A percentile compares a stretch with the other conserved stretches of the same genome.
These are phyloP conservation scores for Raddia distichophylla DNA, from an alignment of 176 grass and related monocot species.

Conservation along the genomic window DNA sequence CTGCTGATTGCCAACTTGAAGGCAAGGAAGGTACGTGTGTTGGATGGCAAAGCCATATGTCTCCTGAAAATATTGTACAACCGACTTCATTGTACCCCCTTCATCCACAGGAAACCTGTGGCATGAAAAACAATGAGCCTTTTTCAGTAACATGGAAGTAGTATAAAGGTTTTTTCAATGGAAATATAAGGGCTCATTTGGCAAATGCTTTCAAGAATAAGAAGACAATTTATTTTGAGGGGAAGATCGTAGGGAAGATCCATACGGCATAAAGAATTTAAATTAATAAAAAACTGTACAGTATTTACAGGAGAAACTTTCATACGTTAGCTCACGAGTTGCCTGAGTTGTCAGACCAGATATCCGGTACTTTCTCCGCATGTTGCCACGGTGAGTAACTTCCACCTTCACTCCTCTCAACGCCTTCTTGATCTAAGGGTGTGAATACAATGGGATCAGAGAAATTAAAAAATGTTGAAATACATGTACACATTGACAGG, in stretches of 20 bases:
- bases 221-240: neutral
- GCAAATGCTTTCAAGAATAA: neutral
- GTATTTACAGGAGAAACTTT: no score
- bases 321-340: slow-evolving; percentile 84
- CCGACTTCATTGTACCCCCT: slow-evolving; percentile 80
- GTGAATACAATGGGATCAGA: slow-evolving; percentile 17
- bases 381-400: slow-evolving; percentile 98
- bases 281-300: no score
- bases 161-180: neutral
- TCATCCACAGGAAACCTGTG: slow-evolving; percentile 86
- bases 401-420: slow-evolving; percentile 90
- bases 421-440: slow-evolving; percentile 87
- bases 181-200: neutral
- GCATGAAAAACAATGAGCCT: slow-evolving; percentile 1
- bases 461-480: slow-evolving; percentile 17
- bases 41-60: slow-evolving; percentile 92
- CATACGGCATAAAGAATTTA: no score
- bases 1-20: slow-evolving; percentile 86
- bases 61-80: slow-evolving; percentile 97
- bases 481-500: neutral
- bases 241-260: no score
- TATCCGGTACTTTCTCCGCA: slow-evolving; percentile 89
- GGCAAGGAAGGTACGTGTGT: slow-evolving; percentile 83
- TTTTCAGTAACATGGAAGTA: slow-evolving; percentile 21
- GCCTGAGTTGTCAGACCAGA: slow-evolving; percentile 78